Conservation (phyloP, 2,329 filamentous ascomycete species). For the Ophiostoma ulmi region DNA sequence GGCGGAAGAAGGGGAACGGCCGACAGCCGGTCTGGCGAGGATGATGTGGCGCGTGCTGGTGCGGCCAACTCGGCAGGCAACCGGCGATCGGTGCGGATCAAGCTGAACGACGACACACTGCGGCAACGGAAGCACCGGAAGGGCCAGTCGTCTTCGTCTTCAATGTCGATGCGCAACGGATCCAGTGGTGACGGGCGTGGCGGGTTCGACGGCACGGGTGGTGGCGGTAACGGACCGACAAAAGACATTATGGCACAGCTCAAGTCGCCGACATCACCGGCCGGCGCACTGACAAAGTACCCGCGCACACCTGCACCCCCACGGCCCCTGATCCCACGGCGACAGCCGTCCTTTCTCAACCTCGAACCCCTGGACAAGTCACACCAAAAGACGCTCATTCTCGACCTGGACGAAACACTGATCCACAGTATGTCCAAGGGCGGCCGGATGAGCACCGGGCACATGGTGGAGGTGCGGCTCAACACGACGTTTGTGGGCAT, state of each 20-base stretch:
- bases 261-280: constrained; percentile 88
- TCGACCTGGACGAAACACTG: constrained; percentile 93
- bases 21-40: constrained; percentile 24
- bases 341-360: constrained; percentile 81
- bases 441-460: constrained; percentile 88
- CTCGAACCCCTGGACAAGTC: constrained; percentile 47
- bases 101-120: constrained; percentile 73
- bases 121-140: constrained; percentile 68
- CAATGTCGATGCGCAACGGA: constrained; percentile 31
- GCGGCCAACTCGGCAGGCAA: constrained; percentile 48
- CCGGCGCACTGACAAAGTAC: constrained; percentile 75
- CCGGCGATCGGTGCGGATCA: constrained; percentile 82
- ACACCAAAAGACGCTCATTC: constrained; percentile 85
- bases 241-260: constrained; percentile 68
- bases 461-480: constrained; percentile 97
- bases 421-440: constrained; percentile 98
- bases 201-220: constrained; percentile 32
- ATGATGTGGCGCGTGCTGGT: constrained; percentile 51
- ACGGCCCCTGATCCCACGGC: constrained; percentile 78
- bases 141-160: constrained; percentile 43
- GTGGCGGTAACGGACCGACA: constrained; percentile 33
- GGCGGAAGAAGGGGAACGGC: constrained; percentile 20
- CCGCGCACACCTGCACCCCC: constrained; percentile 85
- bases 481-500: constrained; percentile 65
- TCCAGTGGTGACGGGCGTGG: constrained; percentile 27